These are phyloP conservation scores for Geranium brycei DNA, from an alignment of 345 rosid species.

Conservation along the genomic window DNA sequence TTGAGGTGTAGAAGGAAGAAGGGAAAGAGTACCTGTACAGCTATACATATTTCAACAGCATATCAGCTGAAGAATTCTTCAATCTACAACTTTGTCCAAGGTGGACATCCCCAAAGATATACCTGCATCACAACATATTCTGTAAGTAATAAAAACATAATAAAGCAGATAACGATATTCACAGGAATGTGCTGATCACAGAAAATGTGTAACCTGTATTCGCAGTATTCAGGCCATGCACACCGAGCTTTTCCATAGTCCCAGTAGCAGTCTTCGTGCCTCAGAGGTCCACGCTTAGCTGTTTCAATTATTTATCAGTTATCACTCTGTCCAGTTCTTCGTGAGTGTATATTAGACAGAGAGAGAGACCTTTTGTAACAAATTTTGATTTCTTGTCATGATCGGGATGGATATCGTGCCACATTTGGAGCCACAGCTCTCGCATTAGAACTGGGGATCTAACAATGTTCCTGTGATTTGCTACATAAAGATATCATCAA, in stretches of 20 bases:
- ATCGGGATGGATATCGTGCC: slow-evolving; percentile 80
- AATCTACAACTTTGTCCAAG: slow-evolving; percentile 97
- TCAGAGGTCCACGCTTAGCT: slow-evolving; percentile 93
- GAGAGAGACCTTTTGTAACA: slow-evolving; percentile 66
- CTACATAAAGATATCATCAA: slow-evolving; percentile 40
- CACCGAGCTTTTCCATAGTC: slow-evolving; percentile 95
- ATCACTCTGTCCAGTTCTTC: not conserved
- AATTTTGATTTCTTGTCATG: slow-evolving; percentile 48
- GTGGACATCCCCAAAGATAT: slow-evolving; percentile 85
- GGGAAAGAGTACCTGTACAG: not conserved
- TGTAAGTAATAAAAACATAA: not conserved
- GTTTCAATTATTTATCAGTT: slow-evolving; percentile 4
- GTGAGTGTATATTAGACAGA: not conserved
- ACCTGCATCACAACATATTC: slow-evolving; percentile 29
- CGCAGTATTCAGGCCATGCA: slow-evolving; percentile 91
- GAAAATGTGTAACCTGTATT: slow-evolving; percentile 49
- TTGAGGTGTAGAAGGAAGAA: not conserved
- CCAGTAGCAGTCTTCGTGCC: slow-evolving; percentile 95
- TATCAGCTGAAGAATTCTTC: slow-evolving; percentile 56
- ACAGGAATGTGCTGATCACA: not conserved
- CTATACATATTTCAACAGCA: slow-evolving; percentile 58
- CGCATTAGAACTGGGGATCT: slow-evolving; percentile 86
- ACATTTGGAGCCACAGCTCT: slow-evolving; percentile 98
- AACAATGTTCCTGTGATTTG: slow-evolving; percentile 93
- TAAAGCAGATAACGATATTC: not conserved